Evolutionary conservation across 2,329 filamentous ascomycete genomes (phyloP).

Genomic region (Fusarium foetens): DNA sequence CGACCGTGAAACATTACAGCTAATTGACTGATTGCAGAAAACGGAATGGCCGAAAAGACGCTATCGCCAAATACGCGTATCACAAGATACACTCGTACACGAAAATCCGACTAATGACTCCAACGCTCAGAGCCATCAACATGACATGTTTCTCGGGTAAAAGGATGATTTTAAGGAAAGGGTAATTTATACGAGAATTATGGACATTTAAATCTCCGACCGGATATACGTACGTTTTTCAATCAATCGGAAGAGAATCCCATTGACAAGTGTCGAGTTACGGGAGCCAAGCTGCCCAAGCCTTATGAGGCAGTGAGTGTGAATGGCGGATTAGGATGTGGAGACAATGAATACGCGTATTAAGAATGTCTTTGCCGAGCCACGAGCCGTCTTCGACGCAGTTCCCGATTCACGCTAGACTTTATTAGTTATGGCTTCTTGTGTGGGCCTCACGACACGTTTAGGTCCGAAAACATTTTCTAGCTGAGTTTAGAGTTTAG

Average conservation of each 20-base stretch:
- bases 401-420: neutral
- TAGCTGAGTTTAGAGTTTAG: neutral
- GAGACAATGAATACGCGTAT: neutral
- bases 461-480: neutral
- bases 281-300: neutral
- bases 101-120: neutral
- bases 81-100: neutral
- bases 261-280: neutral
- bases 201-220: neutral
- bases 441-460: neutral
- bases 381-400: too few species aligned
- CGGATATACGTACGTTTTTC: neutral
- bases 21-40: too few species aligned
- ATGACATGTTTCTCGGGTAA: neutral
- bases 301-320: neutral
- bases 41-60: neutral
- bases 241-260: neutral
- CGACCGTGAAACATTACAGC: neutral
- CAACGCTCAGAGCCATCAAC: neutral
- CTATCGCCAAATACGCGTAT: neutral
- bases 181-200: neutral
- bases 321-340: too few species aligned
- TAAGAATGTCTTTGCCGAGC: too few species aligned
- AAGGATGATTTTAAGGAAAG: neutral
- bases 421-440: rapidly evolving